phyloP scores from a whole-genome alignment of 1,284 basidiomycete species.

The Trichosporon faecale region DNA sequence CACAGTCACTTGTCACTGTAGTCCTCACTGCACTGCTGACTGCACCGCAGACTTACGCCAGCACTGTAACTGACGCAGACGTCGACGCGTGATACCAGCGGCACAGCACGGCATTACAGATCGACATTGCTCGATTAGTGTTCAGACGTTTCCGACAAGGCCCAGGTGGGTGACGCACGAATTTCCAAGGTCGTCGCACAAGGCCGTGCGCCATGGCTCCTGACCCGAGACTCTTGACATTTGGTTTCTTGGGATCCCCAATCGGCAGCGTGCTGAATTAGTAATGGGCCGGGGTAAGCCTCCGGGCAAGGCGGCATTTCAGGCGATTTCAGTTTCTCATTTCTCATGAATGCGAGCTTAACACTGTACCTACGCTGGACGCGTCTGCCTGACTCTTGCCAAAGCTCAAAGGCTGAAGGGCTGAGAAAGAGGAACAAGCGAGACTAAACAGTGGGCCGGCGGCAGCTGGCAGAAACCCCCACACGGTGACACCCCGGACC shows the following conservation, averaged over 20 bases:
- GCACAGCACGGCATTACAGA: background rate
- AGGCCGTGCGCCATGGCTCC: too few species aligned
- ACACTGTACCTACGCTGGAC: background rate
- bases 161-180: background rate
- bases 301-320: background rate
- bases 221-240: background rate
- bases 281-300: background rate
- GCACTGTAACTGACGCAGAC: background rate
- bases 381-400: background rate
- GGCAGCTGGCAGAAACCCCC: background rate
- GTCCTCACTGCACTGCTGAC: background rate
- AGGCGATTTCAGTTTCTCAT: too few species aligned
- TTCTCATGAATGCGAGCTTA: background rate
- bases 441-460: background rate
- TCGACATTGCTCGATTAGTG: background rate
- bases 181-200: background rate
- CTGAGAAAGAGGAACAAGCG: background rate
- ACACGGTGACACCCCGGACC: background rate
- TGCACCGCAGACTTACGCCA: background rate
- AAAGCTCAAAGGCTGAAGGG: background rate
- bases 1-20: background rate
- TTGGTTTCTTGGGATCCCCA: background rate
- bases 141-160: background rate
- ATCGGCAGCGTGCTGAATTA: background rate
- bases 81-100: background rate